phyloP scores from a whole-genome alignment of 2,329 filamentous ascomycete species.

The Aureobasidium sp. region DNA sequence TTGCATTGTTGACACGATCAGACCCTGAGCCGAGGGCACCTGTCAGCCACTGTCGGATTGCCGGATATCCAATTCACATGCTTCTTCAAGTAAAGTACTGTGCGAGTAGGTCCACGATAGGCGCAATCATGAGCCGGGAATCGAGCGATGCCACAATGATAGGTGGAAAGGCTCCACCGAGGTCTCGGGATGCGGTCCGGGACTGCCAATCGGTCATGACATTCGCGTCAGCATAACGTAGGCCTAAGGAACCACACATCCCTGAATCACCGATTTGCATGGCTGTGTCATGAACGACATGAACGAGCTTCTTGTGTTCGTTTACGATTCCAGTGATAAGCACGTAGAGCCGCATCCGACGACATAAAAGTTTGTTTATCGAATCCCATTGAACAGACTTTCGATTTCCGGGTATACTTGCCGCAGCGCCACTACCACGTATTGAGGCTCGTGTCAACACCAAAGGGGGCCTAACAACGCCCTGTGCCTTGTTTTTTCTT shows the following conservation, averaged over 20 bases:
- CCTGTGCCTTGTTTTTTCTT: conserved; percentile 6
- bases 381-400: background rate
- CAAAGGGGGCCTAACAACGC: background rate
- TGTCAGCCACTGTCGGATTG: conserved; percentile 1
- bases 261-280: background rate
- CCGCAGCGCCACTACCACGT: background rate
- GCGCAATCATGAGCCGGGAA: background rate
- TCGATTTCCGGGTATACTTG: background rate
- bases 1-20: conserved; percentile 9
- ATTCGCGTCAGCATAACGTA: conserved; percentile 3
- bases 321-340: background rate
- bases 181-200: background rate
- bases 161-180: background rate
- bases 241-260: background rate
- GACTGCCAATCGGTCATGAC: background rate
- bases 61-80: background rate
- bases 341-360: background rate
- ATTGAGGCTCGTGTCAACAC: conserved; percentile 13
- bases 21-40: conserved; percentile 8
- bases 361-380: conserved; percentile 1
- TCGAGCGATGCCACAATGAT: background rate
- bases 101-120: too few species aligned
- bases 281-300: background rate
- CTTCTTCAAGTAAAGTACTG: conserved; percentile 10
- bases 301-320: background rate